Evolutionary conservation across 2,329 filamentous ascomycete species (phyloP), one percentile per base, ranked within the genome.

Genomic region (Phaeosphaeria sp.): DNA sequence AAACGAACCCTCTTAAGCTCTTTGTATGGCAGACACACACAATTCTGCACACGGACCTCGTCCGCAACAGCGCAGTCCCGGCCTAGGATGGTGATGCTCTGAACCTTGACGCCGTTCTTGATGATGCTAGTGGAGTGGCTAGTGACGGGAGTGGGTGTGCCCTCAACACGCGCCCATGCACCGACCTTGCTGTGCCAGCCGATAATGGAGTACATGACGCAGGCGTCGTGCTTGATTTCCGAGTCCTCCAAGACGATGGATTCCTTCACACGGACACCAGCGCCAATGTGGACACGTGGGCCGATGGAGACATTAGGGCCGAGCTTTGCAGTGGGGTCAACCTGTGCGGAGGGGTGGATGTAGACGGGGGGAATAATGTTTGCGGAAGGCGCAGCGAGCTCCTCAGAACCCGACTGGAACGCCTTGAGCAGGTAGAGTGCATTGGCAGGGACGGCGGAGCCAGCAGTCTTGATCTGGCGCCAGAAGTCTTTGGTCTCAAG

Each of bases 391-490:
- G 88, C 82, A 13, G 92, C 89, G 52, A 98, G 89, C 81, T 97
- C 94, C 52, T 88, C 84, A 41, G 91, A 92, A 66, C 88, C 88
- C 46, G 84, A 86, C 80, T 98, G 94, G 83, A 90, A 90, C 20
- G 95, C 94, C 82, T 97, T 92, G 77, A 96, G 92, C 54, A 99
- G 87, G 81, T 99, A 99, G 33, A 99, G 86, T 15, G 95, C 95
- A 74, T 98, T 98, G 63, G 95, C 95, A 17, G 95, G 95, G 25
- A 99, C 93, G 50, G 95, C 95, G 6, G 94, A 98, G 59, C 95
- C 95, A 59, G 95, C 95, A 1, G 95, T 97, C 87, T 99, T 99
- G 86, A 99, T 98, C 84, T 99, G 95, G 70, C 95, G 92, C 95
- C 95, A 99, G 80, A 99, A 99, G 78, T 98, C 95, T 82, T 96